phyloP scores from a whole-genome alignment of 1,284 basidiomycete species.

The Pterulicium gracile region DNA sequence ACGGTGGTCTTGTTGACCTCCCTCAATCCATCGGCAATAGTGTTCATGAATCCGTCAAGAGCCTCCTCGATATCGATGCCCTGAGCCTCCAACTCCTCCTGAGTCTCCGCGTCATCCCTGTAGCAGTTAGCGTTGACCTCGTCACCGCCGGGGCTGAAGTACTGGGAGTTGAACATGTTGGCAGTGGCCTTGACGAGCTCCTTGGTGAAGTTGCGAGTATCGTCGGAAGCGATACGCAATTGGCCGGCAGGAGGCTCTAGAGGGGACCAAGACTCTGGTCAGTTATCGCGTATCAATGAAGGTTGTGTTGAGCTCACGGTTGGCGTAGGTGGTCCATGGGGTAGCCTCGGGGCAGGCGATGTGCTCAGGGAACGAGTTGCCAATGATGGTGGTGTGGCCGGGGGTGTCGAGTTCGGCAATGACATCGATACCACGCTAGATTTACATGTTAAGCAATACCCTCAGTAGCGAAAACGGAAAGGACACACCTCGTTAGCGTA shows the following conservation, averaged over 20 bases:
- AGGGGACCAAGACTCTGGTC: no score
- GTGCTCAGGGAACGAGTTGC: constrained; percentile 55
- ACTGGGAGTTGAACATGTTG: constrained; percentile 40
- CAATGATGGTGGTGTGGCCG: constrained; percentile 68
- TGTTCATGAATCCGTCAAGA: constrained; percentile 48
- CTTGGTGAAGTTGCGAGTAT: constrained; percentile 32
- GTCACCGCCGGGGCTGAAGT: constrained; percentile 78
- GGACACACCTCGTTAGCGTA: constrained; percentile 62
- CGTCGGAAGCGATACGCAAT: constrained; percentile 51
- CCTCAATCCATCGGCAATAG: constrained; percentile 35
- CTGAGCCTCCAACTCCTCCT: constrained; percentile 32
- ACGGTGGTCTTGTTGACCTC: constrained; percentile 44
- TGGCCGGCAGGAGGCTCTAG: constrained; percentile 76
- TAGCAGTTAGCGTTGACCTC: constrained; percentile 72
- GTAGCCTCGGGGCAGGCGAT: constrained; percentile 58
- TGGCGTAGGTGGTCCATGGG: constrained; percentile 58
- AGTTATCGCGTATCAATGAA: neutral
- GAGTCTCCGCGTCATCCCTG: constrained; percentile 46
- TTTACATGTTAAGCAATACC: constrained; percentile 4
- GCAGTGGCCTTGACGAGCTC: constrained; percentile 27
- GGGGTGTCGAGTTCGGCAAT: constrained; percentile 74
- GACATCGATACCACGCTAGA: constrained; percentile 71
- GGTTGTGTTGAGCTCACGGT: constrained; percentile 23
- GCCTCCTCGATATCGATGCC: constrained; percentile 53
- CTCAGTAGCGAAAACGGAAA: neutral